phyloP scores from a whole-genome alignment of 179 eudicot genomes.

The Beta lomatogona region DNA sequence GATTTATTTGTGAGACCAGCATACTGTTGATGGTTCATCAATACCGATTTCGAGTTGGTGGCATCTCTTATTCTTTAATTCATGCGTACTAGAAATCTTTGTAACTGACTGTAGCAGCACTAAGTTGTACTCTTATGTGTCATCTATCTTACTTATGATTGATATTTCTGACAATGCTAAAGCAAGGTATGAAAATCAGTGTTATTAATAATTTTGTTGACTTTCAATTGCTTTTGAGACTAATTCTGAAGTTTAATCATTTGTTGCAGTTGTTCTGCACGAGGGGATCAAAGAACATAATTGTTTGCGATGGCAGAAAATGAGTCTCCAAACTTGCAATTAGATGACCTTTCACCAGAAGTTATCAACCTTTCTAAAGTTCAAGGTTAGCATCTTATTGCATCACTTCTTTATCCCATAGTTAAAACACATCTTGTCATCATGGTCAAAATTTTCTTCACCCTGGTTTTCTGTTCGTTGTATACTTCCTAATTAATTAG shows the following conservation, averaged over 20 bases:
- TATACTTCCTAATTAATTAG: neutral
- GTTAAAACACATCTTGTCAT: neutral
- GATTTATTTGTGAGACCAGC: neutral
- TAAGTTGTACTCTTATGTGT: too few species aligned
- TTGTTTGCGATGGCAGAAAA: constrained; percentile 24
- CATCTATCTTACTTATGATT: too few species aligned
- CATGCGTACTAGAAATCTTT: neutral
- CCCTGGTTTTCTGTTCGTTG: neutral
- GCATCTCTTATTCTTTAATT: neutral
- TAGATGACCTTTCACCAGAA: constrained; percentile 17
- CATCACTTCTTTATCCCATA: neutral
- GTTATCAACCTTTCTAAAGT: constrained; percentile 10
- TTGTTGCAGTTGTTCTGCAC: neutral
- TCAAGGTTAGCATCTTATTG: constrained; percentile 23
- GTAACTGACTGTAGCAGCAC: neutral
- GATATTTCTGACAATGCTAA: neutral
- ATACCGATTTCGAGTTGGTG: neutral
- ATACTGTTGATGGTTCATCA: neutral
- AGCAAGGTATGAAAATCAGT: neutral
- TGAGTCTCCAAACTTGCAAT: constrained; percentile 7
- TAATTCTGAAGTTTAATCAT: neutral
- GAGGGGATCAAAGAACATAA: neutral
- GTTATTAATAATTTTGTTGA: neutral
- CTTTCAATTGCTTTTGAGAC: neutral
- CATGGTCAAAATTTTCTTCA: neutral